Conservation (phyloP, 176 grass and related monocot species). For the Chrysopogon serrulatus region DNA sequence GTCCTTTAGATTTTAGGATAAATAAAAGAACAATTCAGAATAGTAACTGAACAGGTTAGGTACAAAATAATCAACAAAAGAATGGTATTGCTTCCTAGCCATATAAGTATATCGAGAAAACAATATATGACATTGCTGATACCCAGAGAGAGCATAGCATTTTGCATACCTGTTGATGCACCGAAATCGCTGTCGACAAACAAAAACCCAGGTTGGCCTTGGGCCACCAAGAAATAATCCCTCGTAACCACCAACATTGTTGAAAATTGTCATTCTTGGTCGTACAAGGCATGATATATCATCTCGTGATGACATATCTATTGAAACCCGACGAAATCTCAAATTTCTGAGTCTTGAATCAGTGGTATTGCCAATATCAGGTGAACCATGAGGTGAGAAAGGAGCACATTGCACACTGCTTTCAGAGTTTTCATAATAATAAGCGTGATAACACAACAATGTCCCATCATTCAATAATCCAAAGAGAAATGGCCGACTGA, state of each 20-base stretch:
- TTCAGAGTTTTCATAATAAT: slow-evolving; percentile 61
- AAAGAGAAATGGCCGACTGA: slow-evolving; percentile 82
- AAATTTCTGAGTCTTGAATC: slow-evolving; percentile 67
- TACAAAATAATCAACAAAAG: slow-evolving; percentile 5
- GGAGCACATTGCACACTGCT: slow-evolving; percentile 24
- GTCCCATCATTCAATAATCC: slow-evolving; percentile 87
- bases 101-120: background rate
- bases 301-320: slow-evolving; percentile 58
- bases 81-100: background rate
- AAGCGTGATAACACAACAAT: slow-evolving; percentile 83
- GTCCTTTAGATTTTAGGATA: background rate
- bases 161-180: slow-evolving; percentile 78
- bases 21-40: background rate
- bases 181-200: slow-evolving; percentile 79
- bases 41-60: background rate
- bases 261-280: slow-evolving; percentile 82
- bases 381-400: slow-evolving; percentile 34
- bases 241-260: slow-evolving; percentile 84
- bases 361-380: slow-evolving; percentile 41
- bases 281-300: slow-evolving; percentile 47
- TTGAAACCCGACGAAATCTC: slow-evolving; percentile 70
- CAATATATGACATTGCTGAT: background rate
- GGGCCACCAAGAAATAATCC: slow-evolving; percentile 84
- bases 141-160: background rate
- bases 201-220: slow-evolving; percentile 89